Percentiles rank a stretch among this genome's conserved stretches.
Conservation (phyloP, 805 yeast species). For the Metschnikowia kofuensis region DNA sequence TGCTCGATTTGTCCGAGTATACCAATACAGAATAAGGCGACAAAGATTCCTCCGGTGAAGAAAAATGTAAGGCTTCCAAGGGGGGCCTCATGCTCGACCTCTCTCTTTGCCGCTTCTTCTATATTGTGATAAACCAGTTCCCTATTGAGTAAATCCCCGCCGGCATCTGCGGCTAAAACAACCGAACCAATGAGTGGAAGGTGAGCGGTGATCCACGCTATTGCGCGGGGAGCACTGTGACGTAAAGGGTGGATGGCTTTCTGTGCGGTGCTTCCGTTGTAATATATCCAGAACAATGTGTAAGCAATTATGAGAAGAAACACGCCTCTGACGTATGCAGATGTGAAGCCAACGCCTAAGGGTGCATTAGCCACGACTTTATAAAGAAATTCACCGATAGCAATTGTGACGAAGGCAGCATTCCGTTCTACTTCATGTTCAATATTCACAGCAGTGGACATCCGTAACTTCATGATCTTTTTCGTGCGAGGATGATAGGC, state of each 20-base stretch:
- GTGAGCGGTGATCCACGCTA: slow-evolving; percentile 46
- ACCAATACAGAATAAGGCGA: slow-evolving; percentile 39
- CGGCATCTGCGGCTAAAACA: slow-evolving; percentile 58
- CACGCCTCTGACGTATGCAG: slow-evolving; percentile 46
- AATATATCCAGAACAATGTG: slow-evolving; percentile 50
- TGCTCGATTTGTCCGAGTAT: slow-evolving; percentile 44
- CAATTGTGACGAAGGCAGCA: slow-evolving; percentile 58
- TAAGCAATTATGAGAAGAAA: slow-evolving; percentile 48
- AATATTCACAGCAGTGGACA: slow-evolving; percentile 59
- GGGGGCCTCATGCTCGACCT: slow-evolving; percentile 27
- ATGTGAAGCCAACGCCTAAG: slow-evolving; percentile 44
- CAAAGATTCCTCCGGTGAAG: slow-evolving; percentile 52
- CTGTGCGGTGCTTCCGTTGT: slow-evolving; percentile 48
- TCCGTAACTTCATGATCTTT: slow-evolving; percentile 37
- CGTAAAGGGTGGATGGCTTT: slow-evolving; percentile 55
- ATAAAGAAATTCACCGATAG: slow-evolving; percentile 61
- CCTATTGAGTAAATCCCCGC: slow-evolving; percentile 43
- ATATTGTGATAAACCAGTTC: slow-evolving; percentile 16
- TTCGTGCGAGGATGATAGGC: slow-evolving; percentile 49
- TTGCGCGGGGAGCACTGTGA: slow-evolving; percentile 44
- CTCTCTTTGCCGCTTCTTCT: slow-evolving; percentile 3
- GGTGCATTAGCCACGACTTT: slow-evolving; percentile 50
- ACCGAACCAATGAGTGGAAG: slow-evolving; percentile 50
- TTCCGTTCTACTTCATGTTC: slow-evolving; percentile 66
- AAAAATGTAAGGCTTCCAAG: slow-evolving; percentile 44